A percentile compares a stretch with the other conserved stretches of the same genome.
These are phyloP conservation scores for Exutisphaerella laricina DNA, from an alignment of 2,329 filamentous ascomycete species.

Conservation along the genomic window DNA sequence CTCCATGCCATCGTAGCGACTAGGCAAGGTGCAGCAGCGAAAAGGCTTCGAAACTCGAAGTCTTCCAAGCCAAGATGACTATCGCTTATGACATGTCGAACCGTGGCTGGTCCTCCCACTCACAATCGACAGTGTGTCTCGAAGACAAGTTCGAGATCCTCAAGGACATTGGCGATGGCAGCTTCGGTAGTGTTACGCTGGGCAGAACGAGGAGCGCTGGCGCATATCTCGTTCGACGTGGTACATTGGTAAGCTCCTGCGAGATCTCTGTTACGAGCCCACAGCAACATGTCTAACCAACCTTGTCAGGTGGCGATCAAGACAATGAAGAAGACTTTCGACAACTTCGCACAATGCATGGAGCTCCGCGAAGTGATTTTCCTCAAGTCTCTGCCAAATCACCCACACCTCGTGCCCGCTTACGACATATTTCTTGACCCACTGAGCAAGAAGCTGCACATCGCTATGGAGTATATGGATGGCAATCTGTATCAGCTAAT, in stretches of 20 bases:
- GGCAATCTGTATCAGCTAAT: slow-evolving; percentile 98
- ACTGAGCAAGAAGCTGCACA: slow-evolving; percentile 92
- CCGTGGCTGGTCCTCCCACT: slow-evolving; percentile 53
- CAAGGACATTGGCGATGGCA: slow-evolving; percentile 98
- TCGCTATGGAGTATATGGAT: slow-evolving; percentile 99
- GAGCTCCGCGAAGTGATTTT: slow-evolving; percentile 98
- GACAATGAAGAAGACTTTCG: slow-evolving; percentile 99
- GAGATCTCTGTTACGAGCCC: background rate
- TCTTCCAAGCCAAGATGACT: slow-evolving; percentile 56
- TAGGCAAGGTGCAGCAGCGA: slow-evolving; percentile 15
- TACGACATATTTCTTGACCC: slow-evolving; percentile 98
- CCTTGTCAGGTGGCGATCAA: slow-evolving; percentile 82
- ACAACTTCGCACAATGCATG: slow-evolving; percentile 81
- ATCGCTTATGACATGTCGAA: slow-evolving; percentile 62
- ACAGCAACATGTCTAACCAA: slow-evolving; percentile 3
- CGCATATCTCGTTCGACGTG: slow-evolving; percentile 78
- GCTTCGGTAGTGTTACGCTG: slow-evolving; percentile 91
- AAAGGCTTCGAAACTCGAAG: slow-evolving; percentile 22
- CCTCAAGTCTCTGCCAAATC: slow-evolving; percentile 76
- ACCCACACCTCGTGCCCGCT: slow-evolving; percentile 91
- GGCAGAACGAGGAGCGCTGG: slow-evolving; percentile 88
- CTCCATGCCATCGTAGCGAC: slow-evolving; percentile 27
- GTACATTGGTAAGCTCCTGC: slow-evolving; percentile 69
- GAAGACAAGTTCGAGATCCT: slow-evolving; percentile 95
- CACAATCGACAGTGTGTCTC: slow-evolving; percentile 53